Base-by-base conservation (phyloP, 2,329 filamentous ascomycete species). In the Aureobasidium sp. region DNA sequence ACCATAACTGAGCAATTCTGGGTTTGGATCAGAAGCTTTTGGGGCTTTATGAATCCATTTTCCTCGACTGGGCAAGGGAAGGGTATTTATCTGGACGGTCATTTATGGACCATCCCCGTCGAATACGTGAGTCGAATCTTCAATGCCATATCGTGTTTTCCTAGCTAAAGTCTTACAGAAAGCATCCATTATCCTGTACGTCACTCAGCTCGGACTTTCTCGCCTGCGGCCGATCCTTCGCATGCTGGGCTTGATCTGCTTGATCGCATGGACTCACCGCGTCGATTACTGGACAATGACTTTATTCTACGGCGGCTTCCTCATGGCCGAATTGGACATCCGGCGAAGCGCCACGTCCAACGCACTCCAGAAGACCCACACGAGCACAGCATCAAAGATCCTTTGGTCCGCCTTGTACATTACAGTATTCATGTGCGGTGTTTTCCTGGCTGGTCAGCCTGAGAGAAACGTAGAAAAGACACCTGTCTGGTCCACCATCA, bases 21-120 rank as follows among this genome's bases (percentile, higher is more conserved):
- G 9, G 57, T 65, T 5, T 71, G 71, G 73, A 15, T 62, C 64
- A 46, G 53, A 43, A 79, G 79, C 0, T 65, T 83, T 17, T 55
- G 57, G 15, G 57, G 59, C 17, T 61, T 58, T 62, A 45, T 65
- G 58, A 51, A 35, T 10, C 53, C 53, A 8, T 57, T 43, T 7
- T 3, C 27, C 2, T 3, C 3, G 9, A 9, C 25, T 2, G 45
- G 45, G 3, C 4, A 31, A 11, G 27, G 31, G 3, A 29, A 46
- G 17, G 21, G 31, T 8, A 46, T 45, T 8, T 37, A 57, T 21
- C 21, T 58, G 19, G 55, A 84, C 65, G 75, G 80, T 29, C 83
- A 85, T 63, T 70, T 84, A 25, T 85, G 83, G 83, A 84, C 83
- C 4, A 84, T 85, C 2, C 29, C 42, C 4, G 37, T 55, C 10